phyloP scores from a whole-genome alignment of 2,329 filamentous ascomycete genomes.

The Penicillium occitanis region DNA sequence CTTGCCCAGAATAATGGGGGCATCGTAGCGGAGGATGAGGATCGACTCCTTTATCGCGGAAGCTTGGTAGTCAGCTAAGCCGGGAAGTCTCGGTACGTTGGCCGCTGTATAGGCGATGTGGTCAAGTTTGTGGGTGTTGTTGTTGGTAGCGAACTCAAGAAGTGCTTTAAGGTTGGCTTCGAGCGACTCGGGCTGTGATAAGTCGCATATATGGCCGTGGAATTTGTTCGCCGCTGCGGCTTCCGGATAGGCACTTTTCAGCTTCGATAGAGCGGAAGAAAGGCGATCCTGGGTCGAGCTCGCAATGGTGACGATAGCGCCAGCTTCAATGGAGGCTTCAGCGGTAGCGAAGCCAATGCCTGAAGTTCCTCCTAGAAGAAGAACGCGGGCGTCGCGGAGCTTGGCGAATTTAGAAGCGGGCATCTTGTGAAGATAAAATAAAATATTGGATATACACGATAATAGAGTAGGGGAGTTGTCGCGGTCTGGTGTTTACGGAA shows the following conservation, averaged over 20 bases:
- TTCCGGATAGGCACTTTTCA: constrained; percentile 47
- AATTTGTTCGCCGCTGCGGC: constrained; percentile 37
- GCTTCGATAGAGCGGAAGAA: constrained; percentile 29
- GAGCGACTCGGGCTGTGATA: constrained; percentile 42
- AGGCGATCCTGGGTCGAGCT: too few species aligned
- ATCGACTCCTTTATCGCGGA: constrained; percentile 24
- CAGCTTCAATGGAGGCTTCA: too few species aligned
- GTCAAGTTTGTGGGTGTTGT: constrained; percentile 41
- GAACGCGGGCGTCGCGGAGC: too few species aligned
- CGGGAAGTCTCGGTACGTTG: constrained; percentile 42
- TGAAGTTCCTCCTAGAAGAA: too few species aligned
- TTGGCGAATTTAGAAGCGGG: too few species aligned
- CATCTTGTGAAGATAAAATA: too few species aligned
- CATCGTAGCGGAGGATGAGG: constrained; percentile 37
- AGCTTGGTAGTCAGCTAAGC: constrained; percentile 31
- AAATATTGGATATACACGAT: too few species aligned
- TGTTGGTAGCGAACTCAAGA: constrained; percentile 6
- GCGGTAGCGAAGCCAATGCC: too few species aligned
- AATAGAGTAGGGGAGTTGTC: too few species aligned
- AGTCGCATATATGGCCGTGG: constrained; percentile 49
- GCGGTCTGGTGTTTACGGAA: too few species aligned
- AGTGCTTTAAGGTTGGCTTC: constrained; percentile 14
- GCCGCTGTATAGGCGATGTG: constrained; percentile 61
- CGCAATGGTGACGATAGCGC: too few species aligned
- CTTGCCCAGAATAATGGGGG: constrained; percentile 53